Base-by-base conservation (phyloP, 805 yeast species). In the Alloascoidea africana region DNA sequence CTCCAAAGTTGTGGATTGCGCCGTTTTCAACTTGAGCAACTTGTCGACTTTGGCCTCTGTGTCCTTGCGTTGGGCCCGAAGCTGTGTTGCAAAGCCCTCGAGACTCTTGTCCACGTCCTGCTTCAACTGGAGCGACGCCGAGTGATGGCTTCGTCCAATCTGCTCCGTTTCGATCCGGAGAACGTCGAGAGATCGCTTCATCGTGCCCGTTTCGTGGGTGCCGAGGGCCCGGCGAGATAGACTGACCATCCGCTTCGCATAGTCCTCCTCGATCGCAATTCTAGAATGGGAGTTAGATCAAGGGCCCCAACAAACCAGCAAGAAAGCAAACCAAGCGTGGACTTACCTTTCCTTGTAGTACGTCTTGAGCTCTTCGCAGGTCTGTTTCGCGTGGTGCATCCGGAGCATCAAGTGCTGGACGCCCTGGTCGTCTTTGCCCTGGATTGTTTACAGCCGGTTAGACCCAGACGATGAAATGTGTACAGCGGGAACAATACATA, bases 251-350 rank as follows among this genome's bases (percentile, higher is more conserved):
- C 63, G 66, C 39, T 70, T 66, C 27, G 76, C 58, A 49, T 81
- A 82, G 16, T 85, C 94, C 42, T 74, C 79, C 48, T 84, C 95
- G 32, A 85, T 67, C 13, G 69, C 60, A 1, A 69, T n/a, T n/a
- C n/a, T n/a, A n/a, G n/a, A n/a, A n/a, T n/a, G n/a, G n/a, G n/a
- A n/a, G n/a, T n/a, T n/a, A n/a, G n/a, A n/a, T n/a, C n/a, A n/a
- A n/a, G n/a, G n/a, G n/a, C n/a, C n/a, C n/a, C n/a, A n/a, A n/a
- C n/a, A n/a, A n/a, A n/a, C n/a, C n/a, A n/a, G n/a, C n/a, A n/a
- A n/a, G n/a, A n/a, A n/a, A n/a, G n/a, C n/a, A n/a, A n/a, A n/a
- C n/a, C n/a, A n/a, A n/a, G n/a, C n/a, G n/a, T n/a, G n/a, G n/a
- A n/a, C n/a, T n/a, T n/a, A 46, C 46, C 66, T 49, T 40, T 75